Conservation (phyloP, 2,329 filamentous ascomycete species). For the Leptographium wingfieldii region DNA sequence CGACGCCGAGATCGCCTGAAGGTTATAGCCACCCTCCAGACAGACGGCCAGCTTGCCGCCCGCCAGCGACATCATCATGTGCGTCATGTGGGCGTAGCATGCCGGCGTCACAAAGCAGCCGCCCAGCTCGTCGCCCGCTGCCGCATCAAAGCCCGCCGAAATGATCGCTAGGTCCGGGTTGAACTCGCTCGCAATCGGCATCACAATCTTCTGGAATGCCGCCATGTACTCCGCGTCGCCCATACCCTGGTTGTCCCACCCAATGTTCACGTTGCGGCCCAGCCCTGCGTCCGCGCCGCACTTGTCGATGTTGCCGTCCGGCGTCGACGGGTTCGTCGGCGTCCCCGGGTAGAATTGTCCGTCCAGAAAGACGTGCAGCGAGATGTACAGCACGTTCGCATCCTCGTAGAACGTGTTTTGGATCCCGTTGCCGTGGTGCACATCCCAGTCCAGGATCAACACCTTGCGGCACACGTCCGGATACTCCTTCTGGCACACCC, state of each 20-base stretch:
- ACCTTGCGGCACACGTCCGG: slow-evolving; percentile 76
- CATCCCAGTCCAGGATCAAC: slow-evolving; percentile 86
- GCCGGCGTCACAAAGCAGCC: slow-evolving; percentile 83
- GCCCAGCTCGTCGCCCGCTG: slow-evolving; percentile 82
- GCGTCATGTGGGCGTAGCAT: slow-evolving; percentile 97
- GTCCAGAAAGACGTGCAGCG: slow-evolving; percentile 75
- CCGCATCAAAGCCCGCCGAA: slow-evolving; percentile 91
- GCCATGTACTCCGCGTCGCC: slow-evolving; percentile 94
- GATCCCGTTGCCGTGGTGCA: slow-evolving; percentile 75
- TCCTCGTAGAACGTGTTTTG: slow-evolving; percentile 95
- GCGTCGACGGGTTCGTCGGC: slow-evolving; percentile 41
- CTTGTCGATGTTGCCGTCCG: slow-evolving; percentile 49
- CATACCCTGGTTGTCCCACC: slow-evolving; percentile 64
- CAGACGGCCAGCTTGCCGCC: slow-evolving; percentile 83
- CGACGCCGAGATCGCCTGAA: slow-evolving; percentile 82
- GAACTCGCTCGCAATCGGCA: slow-evolving; percentile 92
- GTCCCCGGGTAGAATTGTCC: slow-evolving; percentile 75
- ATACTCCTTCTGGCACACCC: slow-evolving; percentile 71
- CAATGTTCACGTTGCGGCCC: slow-evolving; percentile 54
- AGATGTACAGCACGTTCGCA: slow-evolving; percentile 91
- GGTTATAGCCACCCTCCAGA: slow-evolving; percentile 91
- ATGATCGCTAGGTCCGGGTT: slow-evolving; percentile 90
- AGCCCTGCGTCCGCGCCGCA: slow-evolving; percentile 41
- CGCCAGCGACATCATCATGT: slow-evolving; percentile 95
- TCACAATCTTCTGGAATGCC: slow-evolving; percentile 89